phyloP scores from a whole-genome alignment of 768 basidiomycete genomes.

The Trametes maxima region DNA sequence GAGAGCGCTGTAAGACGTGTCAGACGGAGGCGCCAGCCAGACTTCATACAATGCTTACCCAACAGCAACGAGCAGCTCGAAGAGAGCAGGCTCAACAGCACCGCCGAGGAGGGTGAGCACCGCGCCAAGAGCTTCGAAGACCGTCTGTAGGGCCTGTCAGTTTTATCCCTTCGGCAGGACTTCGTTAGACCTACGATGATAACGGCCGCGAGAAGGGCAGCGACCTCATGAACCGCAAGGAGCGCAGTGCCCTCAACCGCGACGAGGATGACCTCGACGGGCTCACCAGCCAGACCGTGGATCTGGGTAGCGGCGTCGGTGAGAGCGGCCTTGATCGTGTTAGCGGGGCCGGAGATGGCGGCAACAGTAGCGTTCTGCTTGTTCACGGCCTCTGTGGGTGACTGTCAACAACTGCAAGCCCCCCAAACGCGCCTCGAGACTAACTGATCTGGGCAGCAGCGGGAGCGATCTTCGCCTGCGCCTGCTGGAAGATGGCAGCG shows the following conservation, averaged over 20 bases:
- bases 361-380: slow-evolving; percentile 29
- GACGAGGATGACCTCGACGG: slow-evolving; percentile 31
- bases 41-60: slow-evolving; percentile 26
- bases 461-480: slow-evolving; percentile 21
- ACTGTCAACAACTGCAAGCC: background rate
- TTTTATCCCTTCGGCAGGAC: too few species aligned
- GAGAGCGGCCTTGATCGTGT: slow-evolving; percentile 30
- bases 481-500: slow-evolving; percentile 32
- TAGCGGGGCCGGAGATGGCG: slow-evolving; percentile 27
- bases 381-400: slow-evolving; percentile 30
- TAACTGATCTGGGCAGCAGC: slow-evolving; percentile 31
- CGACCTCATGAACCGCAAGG: slow-evolving; percentile 33
- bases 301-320: slow-evolving; percentile 28
- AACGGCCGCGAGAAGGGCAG: slow-evolving; percentile 27
- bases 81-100: slow-evolving; percentile 20
- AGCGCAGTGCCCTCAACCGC: slow-evolving; percentile 25
- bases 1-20: slow-evolving; percentile 22
- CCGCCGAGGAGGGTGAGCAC: slow-evolving; percentile 28
- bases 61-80: slow-evolving; percentile 27
- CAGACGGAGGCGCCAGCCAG: too few species aligned
- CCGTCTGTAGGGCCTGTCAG: too few species aligned
- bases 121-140: slow-evolving; percentile 32
- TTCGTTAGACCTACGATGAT: slow-evolving; percentile 26
- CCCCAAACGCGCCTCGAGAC: slow-evolving; percentile 6
- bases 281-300: slow-evolving; percentile 31